Base-by-base conservation (phyloP, 129 eudicot genomes). In the Chrysanthemum makinoi region DNA sequence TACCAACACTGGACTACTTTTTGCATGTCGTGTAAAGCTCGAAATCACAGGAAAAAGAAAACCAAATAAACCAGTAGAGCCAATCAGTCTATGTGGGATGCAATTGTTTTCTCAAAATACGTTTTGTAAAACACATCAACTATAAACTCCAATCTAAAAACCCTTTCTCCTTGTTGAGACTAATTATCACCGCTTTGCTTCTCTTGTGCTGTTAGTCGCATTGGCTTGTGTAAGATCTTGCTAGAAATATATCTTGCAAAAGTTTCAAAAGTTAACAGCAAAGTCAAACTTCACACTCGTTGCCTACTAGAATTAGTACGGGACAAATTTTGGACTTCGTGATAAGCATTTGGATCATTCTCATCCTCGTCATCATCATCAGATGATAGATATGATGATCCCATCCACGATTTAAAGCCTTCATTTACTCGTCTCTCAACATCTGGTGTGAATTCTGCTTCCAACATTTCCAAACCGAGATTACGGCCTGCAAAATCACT, bases 371-470 rank as follows among this genome's bases (percentile, higher is more conserved):
- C 69, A 14, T 94, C 97, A 2, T 94, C 99, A 17, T 90, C 97
- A 2, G 99, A 95, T 15, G 97, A 95, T 6, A 90, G 64, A 66
- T 86, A 85, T 28, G 99, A 88, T 12, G 96, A 74, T 4, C 99
- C 99, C 96, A 90, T 90, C 99, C 99, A 95, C 49, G 99, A 69
- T 75, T 84, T 95, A 33, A 95, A 88, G 53, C 97, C 97, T 74
- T 95, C 97, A 19, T 72, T 84, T 10, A 90, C 91, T 10, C 96
- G 96, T 64, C 96, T 87, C 78, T 95, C 97, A 24, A 95, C 77
- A 14, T 87, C 97, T 11, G 97, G 99, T 57, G 96, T 74, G 73
- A 90, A 78, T 72, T 89, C 97, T 9, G 67, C 87, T 81, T 90
- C 99, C 75, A 95, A 74, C 99, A 95, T 95, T 80, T 95, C 97